These are phyloP conservation scores for Coemansia aciculifera DNA, from an alignment of 192 early-diverging fungal genomes.

Conservation along the genomic window DNA sequence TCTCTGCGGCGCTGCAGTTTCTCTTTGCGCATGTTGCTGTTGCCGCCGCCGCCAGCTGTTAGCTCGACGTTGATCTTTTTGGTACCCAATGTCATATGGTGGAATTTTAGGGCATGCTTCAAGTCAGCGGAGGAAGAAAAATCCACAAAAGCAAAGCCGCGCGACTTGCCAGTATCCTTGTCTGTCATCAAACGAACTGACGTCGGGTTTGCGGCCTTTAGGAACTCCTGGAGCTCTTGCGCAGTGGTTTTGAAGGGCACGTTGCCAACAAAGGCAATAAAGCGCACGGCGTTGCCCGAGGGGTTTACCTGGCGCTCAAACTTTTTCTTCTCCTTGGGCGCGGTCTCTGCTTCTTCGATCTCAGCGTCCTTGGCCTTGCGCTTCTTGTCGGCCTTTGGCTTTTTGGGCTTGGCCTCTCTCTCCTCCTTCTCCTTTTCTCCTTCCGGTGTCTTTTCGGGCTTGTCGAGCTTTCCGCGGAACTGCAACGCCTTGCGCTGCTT, in stretches of 20 bases:
- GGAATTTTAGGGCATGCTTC: slow-evolving; percentile 65
- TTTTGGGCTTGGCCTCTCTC: not conserved
- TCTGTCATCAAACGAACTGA: slow-evolving; percentile 69
- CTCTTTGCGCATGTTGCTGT: slow-evolving; percentile 46
- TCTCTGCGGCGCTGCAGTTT: slow-evolving; percentile 40
- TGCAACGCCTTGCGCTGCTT: slow-evolving; percentile 47
- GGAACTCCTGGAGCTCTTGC: slow-evolving; percentile 61
- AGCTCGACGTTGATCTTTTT: slow-evolving; percentile 73
- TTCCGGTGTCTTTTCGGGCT: slow-evolving; percentile 14
- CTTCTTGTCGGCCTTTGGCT: slow-evolving; percentile 19
- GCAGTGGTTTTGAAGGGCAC: slow-evolving; percentile 65
- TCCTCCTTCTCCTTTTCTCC: slow-evolving; percentile 9
- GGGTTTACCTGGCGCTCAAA: slow-evolving; percentile 29
- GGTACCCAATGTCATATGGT: slow-evolving; percentile 62
- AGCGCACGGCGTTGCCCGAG: slow-evolving; percentile 36
- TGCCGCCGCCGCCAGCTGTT: slow-evolving; percentile 73
- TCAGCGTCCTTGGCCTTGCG: slow-evolving; percentile 6
- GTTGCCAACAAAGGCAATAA: slow-evolving; percentile 66
- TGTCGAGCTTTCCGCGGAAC: slow-evolving; percentile 44
- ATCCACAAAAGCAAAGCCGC: slow-evolving; percentile 75
- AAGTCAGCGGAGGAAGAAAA: slow-evolving; percentile 57
- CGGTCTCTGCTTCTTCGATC: not conserved
- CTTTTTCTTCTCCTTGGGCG: slow-evolving; percentile 26
- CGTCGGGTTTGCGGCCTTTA: slow-evolving; percentile 60
- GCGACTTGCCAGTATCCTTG: slow-evolving; percentile 67